These are phyloP conservation scores for Coprinopsis sp. DNA, from an alignment of 768 basidiomycete genomes.

Conservation along the genomic window DNA sequence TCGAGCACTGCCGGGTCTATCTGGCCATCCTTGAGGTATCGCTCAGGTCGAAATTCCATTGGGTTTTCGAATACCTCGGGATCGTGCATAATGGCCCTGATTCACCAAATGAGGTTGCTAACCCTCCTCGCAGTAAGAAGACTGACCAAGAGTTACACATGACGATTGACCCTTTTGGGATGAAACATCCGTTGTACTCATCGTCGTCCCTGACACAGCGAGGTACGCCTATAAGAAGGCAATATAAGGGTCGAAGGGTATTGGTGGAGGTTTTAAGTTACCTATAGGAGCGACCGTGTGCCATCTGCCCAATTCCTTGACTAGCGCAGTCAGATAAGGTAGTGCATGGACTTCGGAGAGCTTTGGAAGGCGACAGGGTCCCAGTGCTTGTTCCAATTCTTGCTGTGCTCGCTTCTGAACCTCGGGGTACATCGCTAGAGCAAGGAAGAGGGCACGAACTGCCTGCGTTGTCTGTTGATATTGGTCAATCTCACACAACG, in stretches of 20 bases:
- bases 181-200: slow-evolving; percentile 31
- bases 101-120: no score
- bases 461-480: neutral
- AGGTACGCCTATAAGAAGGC: slow-evolving; percentile 5
- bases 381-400: slow-evolving; percentile 22
- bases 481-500: neutral
- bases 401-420: slow-evolving; percentile 16
- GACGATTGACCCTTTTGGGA: slow-evolving; percentile 30
- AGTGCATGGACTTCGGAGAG: slow-evolving; percentile 16
- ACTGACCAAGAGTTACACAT: slow-evolving; percentile 19
- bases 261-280: neutral
- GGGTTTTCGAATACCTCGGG: slow-evolving; percentile 27
- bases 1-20: slow-evolving; percentile 5
- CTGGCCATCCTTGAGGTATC: slow-evolving; percentile 21
- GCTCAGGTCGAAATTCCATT: slow-evolving; percentile 26
- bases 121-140: neutral
- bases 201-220: slow-evolving; percentile 22
- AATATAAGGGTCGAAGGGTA: neutral
- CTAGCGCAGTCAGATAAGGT: slow-evolving; percentile 19
- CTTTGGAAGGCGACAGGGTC: slow-evolving; percentile 15
- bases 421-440: slow-evolving; percentile 13
- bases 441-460: slow-evolving; percentile 11
- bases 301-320: slow-evolving; percentile 18
- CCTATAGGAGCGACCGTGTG: slow-evolving; percentile 8
- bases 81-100: slow-evolving; percentile 23